Conservation (phyloP, 2,329 filamentous ascomycete genomes). For the Pseudogymnoascus sp. region DNA sequence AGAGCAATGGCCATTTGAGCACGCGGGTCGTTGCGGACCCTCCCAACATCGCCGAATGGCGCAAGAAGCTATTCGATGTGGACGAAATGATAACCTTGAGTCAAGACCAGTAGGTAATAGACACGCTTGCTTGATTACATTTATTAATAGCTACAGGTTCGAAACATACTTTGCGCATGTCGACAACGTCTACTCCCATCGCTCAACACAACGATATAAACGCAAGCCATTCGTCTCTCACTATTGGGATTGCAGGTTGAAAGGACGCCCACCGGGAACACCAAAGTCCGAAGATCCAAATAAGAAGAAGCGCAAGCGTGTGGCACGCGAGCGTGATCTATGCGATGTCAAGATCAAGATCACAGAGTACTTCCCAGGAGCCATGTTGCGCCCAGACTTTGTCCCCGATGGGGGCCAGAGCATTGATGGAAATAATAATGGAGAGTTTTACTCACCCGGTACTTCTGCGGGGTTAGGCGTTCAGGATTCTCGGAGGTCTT, state of each 20-base stretch:
- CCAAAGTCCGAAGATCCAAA: slow-evolving; percentile 72
- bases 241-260: slow-evolving; percentile 79
- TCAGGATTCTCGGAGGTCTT: slow-evolving; percentile 1
- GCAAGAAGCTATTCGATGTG: slow-evolving; percentile 67
- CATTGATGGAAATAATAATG: slow-evolving; percentile 17
- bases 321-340: slow-evolving; percentile 67
- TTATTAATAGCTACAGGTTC: slow-evolving; percentile 44
- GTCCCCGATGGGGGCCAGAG: slow-evolving; percentile 25
- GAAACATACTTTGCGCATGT: slow-evolving; percentile 77
- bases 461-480: neutral
- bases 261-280: slow-evolving; percentile 70
- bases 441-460: slow-evolving; percentile 25
- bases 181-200: slow-evolving; percentile 79
- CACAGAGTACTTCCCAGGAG: slow-evolving; percentile 65
- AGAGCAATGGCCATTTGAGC: slow-evolving; percentile 45
- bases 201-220: slow-evolving; percentile 74
- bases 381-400: slow-evolving; percentile 29
- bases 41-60: slow-evolving; percentile 61
- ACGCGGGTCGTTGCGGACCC: slow-evolving; percentile 56
- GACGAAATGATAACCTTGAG: slow-evolving; percentile 65
- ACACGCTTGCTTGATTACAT: slow-evolving; percentile 10
- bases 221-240: slow-evolving; percentile 75
- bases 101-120: slow-evolving; percentile 57
- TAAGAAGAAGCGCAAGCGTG: slow-evolving; percentile 75
- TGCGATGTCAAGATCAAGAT: slow-evolving; percentile 86